Evolutionary conservation across 441 rosid species (phyloP), one percentile per base, ranked within the genome.

Genomic region (Adansonia rubrostipa): DNA sequence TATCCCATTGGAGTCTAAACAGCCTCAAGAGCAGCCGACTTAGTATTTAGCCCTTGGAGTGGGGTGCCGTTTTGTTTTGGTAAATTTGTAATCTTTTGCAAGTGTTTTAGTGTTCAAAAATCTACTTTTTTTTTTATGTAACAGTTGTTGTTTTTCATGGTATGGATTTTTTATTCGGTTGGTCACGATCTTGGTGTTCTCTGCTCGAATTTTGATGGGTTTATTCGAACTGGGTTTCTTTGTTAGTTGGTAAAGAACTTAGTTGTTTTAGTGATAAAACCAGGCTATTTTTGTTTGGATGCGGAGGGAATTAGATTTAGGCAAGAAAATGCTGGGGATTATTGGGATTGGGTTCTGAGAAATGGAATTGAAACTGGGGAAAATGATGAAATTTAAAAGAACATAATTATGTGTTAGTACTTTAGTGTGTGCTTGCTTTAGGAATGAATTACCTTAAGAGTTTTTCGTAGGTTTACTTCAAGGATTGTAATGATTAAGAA

Each of bases 1-100:
- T 75, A 83, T 92, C 77, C 91, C 92, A 2, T 82, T 86, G 86
- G 95, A 90, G 79, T 90, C 95, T 76, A 85, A 88, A 79, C 87
- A 80, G 82, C 79, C 76, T 70, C 76, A 50, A 71, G 77, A 82
- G 80, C 82, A 66, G 44, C 57, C 28, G 78, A 33, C 60, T 45
- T 74, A 74, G 69, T 58, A 17, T 72, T 13, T 4, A 28, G 15
- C 36, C 36, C 10, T 7, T 24, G 28, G 40, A 24, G 58, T 17
- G 53, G 14, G 22, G 47, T 28, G 36, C 24, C 71, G 22, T 65
- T 58, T 44, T 20, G 1, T 58, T 44, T 79, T 54, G 36, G 83
- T 77, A 84, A 84, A 79, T 36, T 56, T 56, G 17, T 56, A 56
- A 72, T 56, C 51, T 36, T 72, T 36, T 72, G 57, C 53, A 60